Percentiles rank a stretch among this genome's conserved stretches.
Evolutionary conservation across 2,329 filamentous ascomycete species (phyloP).

Genomic region (Pseudogymnoascus sp.): DNA sequence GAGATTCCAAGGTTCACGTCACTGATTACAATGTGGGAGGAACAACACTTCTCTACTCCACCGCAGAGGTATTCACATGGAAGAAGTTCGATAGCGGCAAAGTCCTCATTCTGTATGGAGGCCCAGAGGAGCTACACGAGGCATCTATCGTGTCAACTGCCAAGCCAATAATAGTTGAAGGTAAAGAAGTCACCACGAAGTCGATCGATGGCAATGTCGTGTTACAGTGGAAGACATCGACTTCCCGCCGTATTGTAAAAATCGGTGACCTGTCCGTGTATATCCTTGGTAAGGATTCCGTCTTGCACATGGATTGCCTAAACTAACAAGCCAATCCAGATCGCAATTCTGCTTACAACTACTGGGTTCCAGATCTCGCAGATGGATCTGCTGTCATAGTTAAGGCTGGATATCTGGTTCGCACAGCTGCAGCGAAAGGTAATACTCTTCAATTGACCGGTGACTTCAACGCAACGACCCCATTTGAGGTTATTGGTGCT

Average conservation of each 20-base stretch:
- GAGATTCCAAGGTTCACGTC: constrained; percentile 60
- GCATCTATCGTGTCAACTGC: constrained; percentile 30
- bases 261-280: constrained; percentile 27
- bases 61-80: constrained; percentile 61
- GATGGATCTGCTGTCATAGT: constrained; percentile 41
- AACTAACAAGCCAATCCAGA: constrained; percentile 34
- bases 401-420: constrained; percentile 55
- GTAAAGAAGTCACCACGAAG: constrained; percentile 19
- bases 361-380: constrained; percentile 53
- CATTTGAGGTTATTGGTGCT: constrained; percentile 59
- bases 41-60: constrained; percentile 53
- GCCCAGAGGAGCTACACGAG: constrained; percentile 53
- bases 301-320: constrained; percentile 29
- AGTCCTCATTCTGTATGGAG: constrained; percentile 56
- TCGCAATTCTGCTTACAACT: constrained; percentile 59
- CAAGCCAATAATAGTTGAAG: constrained; percentile 24
- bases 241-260: constrained; percentile 41
- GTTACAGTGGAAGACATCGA: constrained; percentile 46
- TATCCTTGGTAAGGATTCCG: constrained; percentile 20
- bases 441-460: constrained; percentile 53
- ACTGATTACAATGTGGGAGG: constrained; percentile 56
- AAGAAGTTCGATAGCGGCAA: constrained; percentile 51
- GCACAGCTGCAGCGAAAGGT: constrained; percentile 48
- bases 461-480: constrained; percentile 62
- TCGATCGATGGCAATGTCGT: constrained; percentile 36